Evolutionary conservation across 768 basidiomycete genomes (phyloP).

Genomic region (Pleurotus platypus): DNA sequence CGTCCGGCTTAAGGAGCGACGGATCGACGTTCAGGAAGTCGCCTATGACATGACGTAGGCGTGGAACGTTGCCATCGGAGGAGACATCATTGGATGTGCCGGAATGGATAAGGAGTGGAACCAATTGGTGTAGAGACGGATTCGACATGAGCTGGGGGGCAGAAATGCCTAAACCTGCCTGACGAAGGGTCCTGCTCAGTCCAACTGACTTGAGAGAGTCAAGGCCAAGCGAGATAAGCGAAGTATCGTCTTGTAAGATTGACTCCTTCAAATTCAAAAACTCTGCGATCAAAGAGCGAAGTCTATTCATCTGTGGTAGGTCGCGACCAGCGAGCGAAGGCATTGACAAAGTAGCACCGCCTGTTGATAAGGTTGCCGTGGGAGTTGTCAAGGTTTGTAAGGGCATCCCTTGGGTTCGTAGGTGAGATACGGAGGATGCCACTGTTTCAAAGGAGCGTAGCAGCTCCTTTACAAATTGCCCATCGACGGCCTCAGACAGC

Average conservation of each 20-base stretch:
- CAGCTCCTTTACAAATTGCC: constrained; percentile 11
- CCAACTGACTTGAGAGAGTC: constrained; percentile 47
- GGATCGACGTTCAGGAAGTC: constrained; percentile 23
- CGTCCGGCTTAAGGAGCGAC: constrained; percentile 16
- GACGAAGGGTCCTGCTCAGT: constrained; percentile 31
- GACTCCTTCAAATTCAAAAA: constrained; percentile 21
- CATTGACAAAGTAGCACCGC: not conserved
- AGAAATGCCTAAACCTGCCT: constrained; percentile 27
- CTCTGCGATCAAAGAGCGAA: constrained; percentile 17
- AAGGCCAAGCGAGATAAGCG: constrained; percentile 41
- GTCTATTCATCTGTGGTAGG: constrained; percentile 1
- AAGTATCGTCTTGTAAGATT: constrained; percentile 23
- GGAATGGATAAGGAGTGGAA: not conserved
- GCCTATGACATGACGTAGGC: constrained; percentile 16
- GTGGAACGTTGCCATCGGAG: constrained; percentile 1
- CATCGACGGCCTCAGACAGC: constrained; percentile 13
- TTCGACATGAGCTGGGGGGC: constrained; percentile 34
- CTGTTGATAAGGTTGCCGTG: not conserved
- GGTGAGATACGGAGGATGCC: not conserved
- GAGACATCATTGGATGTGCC: not conserved
- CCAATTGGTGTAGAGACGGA: constrained; percentile 18
- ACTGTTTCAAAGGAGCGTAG: constrained; percentile 21
- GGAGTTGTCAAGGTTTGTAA: not conserved
- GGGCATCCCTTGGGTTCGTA: not conserved
- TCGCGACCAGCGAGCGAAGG: not conserved